Conservation (phyloP, 164 flowering plant genomes). For the Paratinospora sagittata region DNA sequence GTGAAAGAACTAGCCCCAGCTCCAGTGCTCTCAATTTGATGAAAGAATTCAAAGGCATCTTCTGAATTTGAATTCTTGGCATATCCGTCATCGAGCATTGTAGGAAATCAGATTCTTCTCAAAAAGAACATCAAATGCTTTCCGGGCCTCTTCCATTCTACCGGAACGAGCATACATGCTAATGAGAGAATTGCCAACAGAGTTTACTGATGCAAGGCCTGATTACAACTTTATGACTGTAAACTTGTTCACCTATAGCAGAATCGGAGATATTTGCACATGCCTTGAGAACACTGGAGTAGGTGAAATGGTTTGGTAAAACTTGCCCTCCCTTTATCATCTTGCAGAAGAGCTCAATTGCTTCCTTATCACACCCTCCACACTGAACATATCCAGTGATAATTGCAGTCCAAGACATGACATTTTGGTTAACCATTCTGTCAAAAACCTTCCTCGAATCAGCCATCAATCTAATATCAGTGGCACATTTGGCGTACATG, state of each 20-base stretch:
- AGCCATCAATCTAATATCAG: slow-evolving; percentile 33
- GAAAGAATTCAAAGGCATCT: slow-evolving; percentile 50
- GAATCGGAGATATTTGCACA: slow-evolving; percentile 54
- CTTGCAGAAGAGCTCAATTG: slow-evolving; percentile 43
- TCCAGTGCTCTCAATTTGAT: slow-evolving; percentile 41
- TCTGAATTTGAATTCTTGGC: slow-evolving; percentile 42
- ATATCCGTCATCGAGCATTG: slow-evolving; percentile 63
- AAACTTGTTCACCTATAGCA: slow-evolving; percentile 47
- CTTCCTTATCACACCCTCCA: slow-evolving; percentile 49
- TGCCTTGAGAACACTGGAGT: slow-evolving; percentile 68
- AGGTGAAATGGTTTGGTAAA: slow-evolving; percentile 69
- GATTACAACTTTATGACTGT: slow-evolving; percentile 47
- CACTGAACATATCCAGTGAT: slow-evolving; percentile 65
- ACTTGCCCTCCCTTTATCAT: slow-evolving; percentile 60
- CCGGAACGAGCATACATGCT: slow-evolving; percentile 64
- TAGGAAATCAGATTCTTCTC: slow-evolving; percentile 74
- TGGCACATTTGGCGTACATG: slow-evolving; percentile 66
- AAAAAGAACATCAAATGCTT: slow-evolving; percentile 63
- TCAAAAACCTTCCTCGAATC: slow-evolving; percentile 64
- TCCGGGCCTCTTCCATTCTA: slow-evolving; percentile 61
- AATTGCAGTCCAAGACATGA: slow-evolving; percentile 90
- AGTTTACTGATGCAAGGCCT: slow-evolving; percentile 45
- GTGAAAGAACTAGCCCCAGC: slow-evolving; percentile 48
- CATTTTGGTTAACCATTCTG: slow-evolving; percentile 54
- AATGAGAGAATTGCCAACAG: slow-evolving; percentile 74